A percentile compares a stretch with the other conserved stretches of the same genome.
These are phyloP conservation scores for Sedum album DNA, from an alignment of 164 flowering plant species.

Conservation along the genomic window DNA sequence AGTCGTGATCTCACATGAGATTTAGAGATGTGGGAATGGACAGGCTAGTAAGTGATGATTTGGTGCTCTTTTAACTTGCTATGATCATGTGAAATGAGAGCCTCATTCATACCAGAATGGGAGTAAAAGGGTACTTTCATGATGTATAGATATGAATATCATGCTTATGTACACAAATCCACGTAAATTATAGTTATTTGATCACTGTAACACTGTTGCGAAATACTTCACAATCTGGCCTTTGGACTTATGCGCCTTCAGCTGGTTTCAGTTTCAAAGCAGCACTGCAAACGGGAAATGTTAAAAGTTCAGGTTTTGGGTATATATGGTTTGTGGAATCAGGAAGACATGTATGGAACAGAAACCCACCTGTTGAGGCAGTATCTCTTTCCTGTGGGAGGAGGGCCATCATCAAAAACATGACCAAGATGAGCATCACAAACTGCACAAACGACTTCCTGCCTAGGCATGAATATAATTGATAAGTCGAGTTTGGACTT, in stretches of 20 bases:
- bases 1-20: no score
- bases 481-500: slow-evolving; percentile 79
- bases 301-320: background rate
- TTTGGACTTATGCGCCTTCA: slow-evolving; percentile 14
- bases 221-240: background rate
- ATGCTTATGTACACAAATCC: background rate
- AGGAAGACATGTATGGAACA: background rate
- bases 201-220: background rate
- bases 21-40: background rate
- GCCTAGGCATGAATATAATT: slow-evolving; percentile 85
- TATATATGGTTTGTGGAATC: background rate
- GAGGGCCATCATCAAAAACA: slow-evolving; percentile 89
- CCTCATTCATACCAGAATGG: background rate
- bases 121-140: background rate
- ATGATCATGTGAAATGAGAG: slow-evolving; percentile 4
- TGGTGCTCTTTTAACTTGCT: background rate
- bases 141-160: background rate
- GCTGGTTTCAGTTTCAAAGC: slow-evolving; percentile 62
- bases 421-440: slow-evolving; percentile 94
- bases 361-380: slow-evolving; percentile 72
- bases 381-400: slow-evolving; percentile 82
- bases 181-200: background rate
- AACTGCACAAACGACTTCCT: slow-evolving; percentile 71
- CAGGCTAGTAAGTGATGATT: background rate
- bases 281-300: slow-evolving; percentile 39